A percentile compares a stretch with the other conserved stretches of the same genome.
Evolutionary conservation across 176 grass and related monocot species (phyloP).

Genomic region (Cymbopogon citratus): DNA sequence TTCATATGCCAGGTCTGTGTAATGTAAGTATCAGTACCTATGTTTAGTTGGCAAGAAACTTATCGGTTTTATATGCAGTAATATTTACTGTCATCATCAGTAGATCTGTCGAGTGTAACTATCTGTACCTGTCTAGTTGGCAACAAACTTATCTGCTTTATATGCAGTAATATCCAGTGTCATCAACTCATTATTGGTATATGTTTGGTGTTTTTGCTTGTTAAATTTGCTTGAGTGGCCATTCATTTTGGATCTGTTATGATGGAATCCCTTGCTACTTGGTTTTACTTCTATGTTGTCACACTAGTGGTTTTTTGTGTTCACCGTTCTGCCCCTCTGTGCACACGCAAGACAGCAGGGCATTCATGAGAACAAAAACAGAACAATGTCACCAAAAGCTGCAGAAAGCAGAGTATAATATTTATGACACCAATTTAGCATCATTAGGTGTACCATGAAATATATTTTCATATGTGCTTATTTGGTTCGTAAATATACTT

Average conservation of each 20-base stretch:
- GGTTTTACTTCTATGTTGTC: background rate
- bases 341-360: background rate
- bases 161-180: background rate
- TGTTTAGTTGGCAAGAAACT: background rate
- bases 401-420: no score
- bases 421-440: no score
- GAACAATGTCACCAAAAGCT: no score
- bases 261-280: background rate
- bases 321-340: background rate
- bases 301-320: background rate
- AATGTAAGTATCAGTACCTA: no score
- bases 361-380: no score
- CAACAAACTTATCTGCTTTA: background rate
- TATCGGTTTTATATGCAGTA: background rate
- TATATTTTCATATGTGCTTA: no score
- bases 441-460: no score
- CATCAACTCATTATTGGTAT: background rate
- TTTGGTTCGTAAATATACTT: no score
- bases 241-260: background rate
- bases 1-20: no score
- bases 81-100: no score
- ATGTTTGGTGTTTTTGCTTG: background rate
- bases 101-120: no score
- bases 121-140: background rate
- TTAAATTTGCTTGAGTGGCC: background rate